Evolutionary conservation across 1,284 basidiomycete species (phyloP), one percentile per base, ranked within the genome.

Genomic region (Cutaneotrichosporon cyanovorans): DNA sequence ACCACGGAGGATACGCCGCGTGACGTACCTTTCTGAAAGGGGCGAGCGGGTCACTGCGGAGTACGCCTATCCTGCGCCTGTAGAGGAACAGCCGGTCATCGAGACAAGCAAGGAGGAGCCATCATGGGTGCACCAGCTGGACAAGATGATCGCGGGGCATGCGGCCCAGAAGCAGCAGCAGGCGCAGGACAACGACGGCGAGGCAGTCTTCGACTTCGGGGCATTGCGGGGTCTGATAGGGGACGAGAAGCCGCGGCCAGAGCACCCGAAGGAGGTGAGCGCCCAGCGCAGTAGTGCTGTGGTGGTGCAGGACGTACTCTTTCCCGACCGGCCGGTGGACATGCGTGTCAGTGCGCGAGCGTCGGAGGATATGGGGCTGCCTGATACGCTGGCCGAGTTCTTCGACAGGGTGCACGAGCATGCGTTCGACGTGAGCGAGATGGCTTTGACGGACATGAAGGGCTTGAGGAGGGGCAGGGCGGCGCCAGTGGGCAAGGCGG

Each of bases 261-360:
- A 37, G 9, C 30, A 35, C 31, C 20, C n/a, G 37, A 21, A 40
- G 23, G 36, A 19, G 15, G 28, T 46, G n/a, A 28, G 15, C 5
- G 41, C 46, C 7, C 31, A 21, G 1, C 16, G 48, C n/a, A 21
- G 25, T 11, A 23, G 16, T 18, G 42, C 46, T 16, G 32, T 32
- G 4, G n/a, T 23, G 7, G 15, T n/a, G n/a, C n/a, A 33, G 11
- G 52, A 54, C 43, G 37, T 54, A 5, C 36, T 50, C 9, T 19
- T 50, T 22, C 52, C 52, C 22, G 46, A 39, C n/a, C 43, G 49
- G 20, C 48, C 52, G 2, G 31, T 46, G 9, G 52, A 54, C 28
- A 40, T 40, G 5, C 48, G 52, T 3, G 16, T 54, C 22, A 21
- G 37, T 2, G 43, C 46, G 4, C 36, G 34, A 12, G 28, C 30